phyloP scores from a whole-genome alignment of 108 stramenopile species.

The Fragilariopsis cylindrus region DNA sequence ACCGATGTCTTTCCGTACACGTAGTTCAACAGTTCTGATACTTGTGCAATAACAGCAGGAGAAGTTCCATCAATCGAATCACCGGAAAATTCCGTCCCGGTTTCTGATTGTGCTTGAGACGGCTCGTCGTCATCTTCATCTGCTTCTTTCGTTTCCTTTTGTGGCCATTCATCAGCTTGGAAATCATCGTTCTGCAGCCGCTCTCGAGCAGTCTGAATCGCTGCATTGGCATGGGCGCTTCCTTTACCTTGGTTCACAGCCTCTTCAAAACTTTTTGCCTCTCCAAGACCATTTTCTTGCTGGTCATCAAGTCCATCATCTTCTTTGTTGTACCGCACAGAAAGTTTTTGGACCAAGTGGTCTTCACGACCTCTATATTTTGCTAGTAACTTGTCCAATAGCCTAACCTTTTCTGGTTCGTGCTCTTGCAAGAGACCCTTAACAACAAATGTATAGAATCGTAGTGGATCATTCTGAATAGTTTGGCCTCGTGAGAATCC shows the following conservation, averaged over 20 bases:
- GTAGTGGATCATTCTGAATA: slow-evolving; percentile 67
- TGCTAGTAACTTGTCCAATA: slow-evolving; percentile 82
- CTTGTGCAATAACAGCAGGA: slow-evolving; percentile 88
- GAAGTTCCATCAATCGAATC: slow-evolving; percentile 83
- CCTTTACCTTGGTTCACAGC: slow-evolving; percentile 60
- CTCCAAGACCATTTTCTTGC: slow-evolving; percentile 17
- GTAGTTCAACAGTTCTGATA: slow-evolving; percentile 88
- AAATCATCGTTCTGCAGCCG: slow-evolving; percentile 37
- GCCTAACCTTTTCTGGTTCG: slow-evolving; percentile 85
- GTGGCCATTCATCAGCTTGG: slow-evolving; percentile 42
- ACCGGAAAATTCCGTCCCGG: slow-evolving; percentile 58
- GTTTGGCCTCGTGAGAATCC: slow-evolving; percentile 74
- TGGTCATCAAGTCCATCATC: slow-evolving; percentile 27
- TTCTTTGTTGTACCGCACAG: slow-evolving; percentile 75
- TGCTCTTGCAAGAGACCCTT: slow-evolving; percentile 67
- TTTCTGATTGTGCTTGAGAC: slow-evolving; percentile 36
- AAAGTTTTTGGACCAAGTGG: slow-evolving; percentile 82
- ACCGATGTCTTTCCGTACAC: slow-evolving; percentile 91
- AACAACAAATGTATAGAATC: slow-evolving; percentile 80
- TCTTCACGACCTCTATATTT: slow-evolving; percentile 86
- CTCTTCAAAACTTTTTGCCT: slow-evolving; percentile 50
- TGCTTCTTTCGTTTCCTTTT: slow-evolving; percentile 49
- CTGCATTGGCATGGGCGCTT: slow-evolving; percentile 36
- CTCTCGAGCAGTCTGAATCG: slow-evolving; percentile 39
- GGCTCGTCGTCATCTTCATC: slow-evolving; percentile 41